Base-by-base conservation (phyloP, 2,329 filamentous ascomycete species). In the Aspergillus versicolor region DNA sequence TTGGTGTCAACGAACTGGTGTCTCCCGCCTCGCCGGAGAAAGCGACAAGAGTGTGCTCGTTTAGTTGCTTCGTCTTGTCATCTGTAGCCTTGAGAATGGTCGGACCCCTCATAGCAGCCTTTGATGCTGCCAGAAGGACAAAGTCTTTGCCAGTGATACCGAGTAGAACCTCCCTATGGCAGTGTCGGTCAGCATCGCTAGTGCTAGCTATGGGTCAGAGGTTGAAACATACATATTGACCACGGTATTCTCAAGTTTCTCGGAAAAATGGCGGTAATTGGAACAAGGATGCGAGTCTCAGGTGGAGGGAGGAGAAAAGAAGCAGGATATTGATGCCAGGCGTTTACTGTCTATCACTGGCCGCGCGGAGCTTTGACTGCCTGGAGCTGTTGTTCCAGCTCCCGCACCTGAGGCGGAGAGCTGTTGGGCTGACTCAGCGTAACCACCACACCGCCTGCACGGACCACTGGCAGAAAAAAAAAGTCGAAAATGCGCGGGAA, bases 81-180 rank as follows among this genome's bases (percentile, higher is more conserved):
- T 99, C 95, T 65, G 87, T 85, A 57, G 91, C 86, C 80, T 99
- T 99, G 73, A 99, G 88, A 76, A 99, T 89, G 59, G 93, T 97
- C 63, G 92, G 91, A 70, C 94, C 94, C 81, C 94, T 88, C 92
- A 97, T 97, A 70, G 92, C 91, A 73, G 94, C 94, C 83, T 99
- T 97, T 63, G 92, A 97, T 70, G 94, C 91, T 70, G 92, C 94
- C 75, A 99, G 88, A 84, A 99, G 87, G 81, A 92, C 95, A 78
- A 97, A 99, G 85, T 99, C 95, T 83, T 96, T 96, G 82, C 94
- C 95, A 59, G 93, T 97, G 77, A 99, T 96, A 72, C 94, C 94
- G 68, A 99, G 85, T 74, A 99, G 85, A 75, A 97, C 91, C 87
- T 99, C 94, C 94, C 92, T 97, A 61, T 60, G 37, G 61, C 61